Base-by-base conservation (phyloP, 2,329 filamentous ascomycete species). In the Stagonosporopsis vannaccii region DNA sequence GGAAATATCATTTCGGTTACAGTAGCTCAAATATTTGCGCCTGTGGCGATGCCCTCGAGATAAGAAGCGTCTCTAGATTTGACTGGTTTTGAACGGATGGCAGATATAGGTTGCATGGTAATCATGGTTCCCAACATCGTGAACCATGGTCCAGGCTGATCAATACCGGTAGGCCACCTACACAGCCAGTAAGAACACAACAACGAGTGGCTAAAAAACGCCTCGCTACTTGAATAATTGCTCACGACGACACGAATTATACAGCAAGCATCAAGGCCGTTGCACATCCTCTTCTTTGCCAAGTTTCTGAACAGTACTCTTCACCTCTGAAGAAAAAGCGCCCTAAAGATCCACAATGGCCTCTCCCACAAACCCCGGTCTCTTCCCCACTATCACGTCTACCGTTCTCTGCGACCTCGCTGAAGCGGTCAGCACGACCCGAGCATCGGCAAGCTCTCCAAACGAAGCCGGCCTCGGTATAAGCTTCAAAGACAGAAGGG, bases 321-420 rank as follows among this genome's bases (percentile, higher is more conserved):
- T 12, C 39, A 28, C 17, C 30, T 17, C 12, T 28, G 7, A 5
- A 17, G n/a, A 39, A 22, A 39, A 22, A 28, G 2, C 23, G 30
- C 12, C 11, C 39, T 23, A 17, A 17, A 20, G 9, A 30, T 25
- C 4, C 17, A 48, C 2, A 4, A 40, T 40, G 45, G 2, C 17
- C n/a, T 13, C 6, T 15, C 37, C 17, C 22, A 37, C 1, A 20
- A 22, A n/a, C n/a, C n/a, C n/a, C n/a, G n/a, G n/a, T 26, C 35
- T 48, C 37, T n/a, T 23, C 25, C 25, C n/a, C n/a, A n/a, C n/a
- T n/a, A 25, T n/a, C 45, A 48, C 40, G 6, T 48, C 40, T 19
- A 30, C 45, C 17, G 40, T 48, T 8, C 25, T 25, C 11, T 48
- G 25, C 8, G 36, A 40, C 25, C 6, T 11, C 33, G 33, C 33